phyloP scores from a whole-genome alignment of 2,329 filamentous ascomycete genomes.

The Phyllosticta capitalensis region DNA sequence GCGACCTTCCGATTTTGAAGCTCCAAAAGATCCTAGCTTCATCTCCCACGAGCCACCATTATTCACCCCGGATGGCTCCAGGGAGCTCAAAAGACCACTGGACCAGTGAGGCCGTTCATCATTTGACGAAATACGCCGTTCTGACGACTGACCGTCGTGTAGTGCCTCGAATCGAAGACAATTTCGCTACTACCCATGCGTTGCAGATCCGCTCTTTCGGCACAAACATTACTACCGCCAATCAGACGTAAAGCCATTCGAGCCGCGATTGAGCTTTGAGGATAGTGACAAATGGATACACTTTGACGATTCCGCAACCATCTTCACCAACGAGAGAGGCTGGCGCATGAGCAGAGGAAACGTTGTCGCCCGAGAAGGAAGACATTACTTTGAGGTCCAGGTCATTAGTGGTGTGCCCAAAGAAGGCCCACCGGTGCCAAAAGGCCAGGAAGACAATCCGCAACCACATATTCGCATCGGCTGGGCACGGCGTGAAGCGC shows the following conservation, averaged over 20 bases:
- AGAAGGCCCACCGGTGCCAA: constrained; percentile 30
- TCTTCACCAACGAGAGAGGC: constrained; percentile 83
- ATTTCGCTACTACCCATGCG: constrained; percentile 84
- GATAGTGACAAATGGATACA: constrained; percentile 80
- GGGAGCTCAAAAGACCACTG: constrained; percentile 38
- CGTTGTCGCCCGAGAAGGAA: constrained; percentile 77
- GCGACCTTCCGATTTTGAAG: constrained; percentile 38
- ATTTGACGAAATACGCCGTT: too few species aligned
- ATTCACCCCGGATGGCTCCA: constrained; percentile 32
- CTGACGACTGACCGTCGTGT: background rate
- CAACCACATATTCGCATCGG: constrained; percentile 65
- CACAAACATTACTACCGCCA: constrained; percentile 83
- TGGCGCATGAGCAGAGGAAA: constrained; percentile 89
- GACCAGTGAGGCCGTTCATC: constrained; percentile 28
- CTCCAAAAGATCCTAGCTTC: constrained; percentile 39
- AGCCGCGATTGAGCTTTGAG: constrained; percentile 81
- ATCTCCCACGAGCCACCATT: constrained; percentile 37
- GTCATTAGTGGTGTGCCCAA: constrained; percentile 65
- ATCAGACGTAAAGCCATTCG: constrained; percentile 75
- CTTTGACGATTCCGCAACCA: constrained; percentile 62
- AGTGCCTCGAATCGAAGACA: constrained; percentile 56
- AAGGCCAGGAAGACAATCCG: constrained; percentile 36
- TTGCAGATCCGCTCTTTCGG: constrained; percentile 78
- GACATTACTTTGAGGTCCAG: constrained; percentile 91
- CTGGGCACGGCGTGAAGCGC: constrained; percentile 72